A percentile compares a stretch with the other conserved stretches of the same genome.
Evolutionary conservation across 1,284 basidiomycete genomes (phyloP).

Genomic region (Irpex lacteus): DNA sequence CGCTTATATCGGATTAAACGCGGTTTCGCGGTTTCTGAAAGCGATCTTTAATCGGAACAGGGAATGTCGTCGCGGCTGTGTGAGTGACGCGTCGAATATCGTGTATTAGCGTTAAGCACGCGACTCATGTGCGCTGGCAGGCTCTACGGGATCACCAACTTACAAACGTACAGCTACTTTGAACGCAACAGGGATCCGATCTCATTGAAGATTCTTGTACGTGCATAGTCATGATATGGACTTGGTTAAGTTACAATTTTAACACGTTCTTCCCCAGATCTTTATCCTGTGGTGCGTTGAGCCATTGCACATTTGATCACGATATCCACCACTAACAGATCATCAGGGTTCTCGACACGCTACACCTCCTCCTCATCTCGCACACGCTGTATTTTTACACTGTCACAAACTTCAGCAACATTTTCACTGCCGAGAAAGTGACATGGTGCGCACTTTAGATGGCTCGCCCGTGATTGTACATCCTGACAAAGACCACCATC

Average conservation of each 20-base stretch:
- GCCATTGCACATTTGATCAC: not conserved
- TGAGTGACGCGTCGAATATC: not conserved
- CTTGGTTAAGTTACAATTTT: not conserved
- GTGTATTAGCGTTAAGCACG: not conserved
- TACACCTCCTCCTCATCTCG: constrained; percentile 14
- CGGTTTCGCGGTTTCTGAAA: not conserved
- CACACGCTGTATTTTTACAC: constrained; percentile 20
- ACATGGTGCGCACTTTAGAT: constrained; percentile 13
- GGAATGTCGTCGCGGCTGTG: constrained; percentile 7
- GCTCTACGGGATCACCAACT: constrained; percentile 17
- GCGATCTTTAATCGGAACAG: not conserved
- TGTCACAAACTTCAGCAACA: constrained; percentile 16
- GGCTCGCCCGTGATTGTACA: not conserved
- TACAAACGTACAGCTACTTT: constrained; percentile 19
- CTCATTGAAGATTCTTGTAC: constrained; percentile 7
- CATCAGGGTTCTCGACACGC: constrained; percentile 17
- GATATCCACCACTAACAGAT: not conserved
- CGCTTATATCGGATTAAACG: not conserved
- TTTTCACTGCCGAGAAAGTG: constrained; percentile 10
- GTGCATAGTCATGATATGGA: not conserved
- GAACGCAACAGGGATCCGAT: constrained; percentile 11
- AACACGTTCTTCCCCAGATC: constrained; percentile 5
- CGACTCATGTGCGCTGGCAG: not conserved
- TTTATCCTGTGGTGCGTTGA: constrained; percentile 13
- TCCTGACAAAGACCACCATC: not conserved